A percentile compares a stretch with the other conserved stretches of the same genome.
phyloP scores from a whole-genome alignment of 768 basidiomycete species.

The Rubroboletus satanas region DNA sequence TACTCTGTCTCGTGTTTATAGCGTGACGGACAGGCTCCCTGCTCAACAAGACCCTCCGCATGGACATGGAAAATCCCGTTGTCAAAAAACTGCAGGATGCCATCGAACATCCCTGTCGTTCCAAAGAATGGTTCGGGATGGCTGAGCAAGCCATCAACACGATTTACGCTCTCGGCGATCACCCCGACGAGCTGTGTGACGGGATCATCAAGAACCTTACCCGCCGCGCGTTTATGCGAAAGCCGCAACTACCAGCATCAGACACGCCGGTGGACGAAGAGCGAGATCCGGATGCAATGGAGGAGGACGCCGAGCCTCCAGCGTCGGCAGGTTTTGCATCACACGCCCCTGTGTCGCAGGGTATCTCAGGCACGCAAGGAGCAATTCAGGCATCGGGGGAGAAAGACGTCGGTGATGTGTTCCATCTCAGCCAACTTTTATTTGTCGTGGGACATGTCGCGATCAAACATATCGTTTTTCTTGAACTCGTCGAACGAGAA shows the following conservation, averaged over 20 bases:
- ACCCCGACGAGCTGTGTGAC: conserved; percentile 82
- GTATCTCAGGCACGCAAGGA: conserved; percentile 8
- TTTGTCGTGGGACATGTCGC: conserved; percentile 96
- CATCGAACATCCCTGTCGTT: conserved; percentile 75
- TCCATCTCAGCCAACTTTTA: conserved; percentile 87
- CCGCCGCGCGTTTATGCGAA: conserved; percentile 54
- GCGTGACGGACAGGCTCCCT: conserved; percentile 62
- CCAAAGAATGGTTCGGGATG: conserved; percentile 94
- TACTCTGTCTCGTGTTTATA: not conserved
- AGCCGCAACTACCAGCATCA: conserved; percentile 12
- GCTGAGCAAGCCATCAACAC: conserved; percentile 97
- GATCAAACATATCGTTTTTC: conserved; percentile 94
- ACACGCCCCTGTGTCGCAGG: conserved; percentile 19
- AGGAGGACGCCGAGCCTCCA: conserved; percentile 37
- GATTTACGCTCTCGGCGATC: conserved; percentile 90
- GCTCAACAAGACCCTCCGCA: conserved; percentile 76
- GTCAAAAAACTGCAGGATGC: conserved; percentile 79
- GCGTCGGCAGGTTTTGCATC: conserved; percentile 21
- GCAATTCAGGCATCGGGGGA: conserved; percentile 17
- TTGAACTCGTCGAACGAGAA: conserved; percentile 93
- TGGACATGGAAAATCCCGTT: conserved; percentile 83
- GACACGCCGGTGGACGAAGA: conserved; percentile 18
- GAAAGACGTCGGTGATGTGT: conserved; percentile 73
- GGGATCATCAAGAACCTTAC: conserved; percentile 83
- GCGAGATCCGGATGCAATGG: conserved; percentile 50